Evolutionary conservation across 2,329 filamentous ascomycete species (phyloP), one percentile per base, ranked within the genome.

Genomic region (Ceratocystiopsis brevicomis): DNA sequence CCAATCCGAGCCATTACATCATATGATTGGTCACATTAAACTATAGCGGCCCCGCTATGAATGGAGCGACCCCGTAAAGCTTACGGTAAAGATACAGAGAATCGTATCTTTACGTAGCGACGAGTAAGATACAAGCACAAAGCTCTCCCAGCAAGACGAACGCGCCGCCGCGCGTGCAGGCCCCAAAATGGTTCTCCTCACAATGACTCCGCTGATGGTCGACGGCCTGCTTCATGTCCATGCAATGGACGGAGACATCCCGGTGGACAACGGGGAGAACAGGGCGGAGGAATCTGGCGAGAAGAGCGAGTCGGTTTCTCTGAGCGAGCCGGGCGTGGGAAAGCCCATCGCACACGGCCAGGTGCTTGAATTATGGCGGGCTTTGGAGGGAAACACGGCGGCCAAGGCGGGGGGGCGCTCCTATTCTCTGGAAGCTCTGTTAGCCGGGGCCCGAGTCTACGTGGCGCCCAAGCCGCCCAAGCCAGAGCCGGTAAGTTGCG

Each of bases 381-480:
- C 58, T 2, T 58, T 81, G 8, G 3, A 14, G 12, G 9, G 6
- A 3, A 5, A 30, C 16, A n/a, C n/a, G 6, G 53, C 51, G 10
- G 42, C 57, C 25, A 47, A 53, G 46, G 73, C 67, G 15, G 10
- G 8, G 5, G 25, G 10, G 6, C 25, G 25, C 25, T 30, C 25
- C 6, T 30, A 11, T 30, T 30, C 25, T 30, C 67, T 96, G 13
- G 80, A 88, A 51, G 55, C 62, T 33, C 70, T 96, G 32, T 67
- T 96, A 11, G 71, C 66, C 44, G 82, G 84, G 39, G 74, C 84
- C 21, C 68, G 57, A 43, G 63, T 92, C 49, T 92, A 92, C 59
- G 60, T 76, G 11, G 73, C 83, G n/a, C 84, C 86, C n/a, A 80
- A 82, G 14, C 72, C 78, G 6, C 76, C 80, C 5, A 93, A 86